phyloP scores from a whole-genome alignment of 345 rosid species.

The Kandelia obovata region DNA sequence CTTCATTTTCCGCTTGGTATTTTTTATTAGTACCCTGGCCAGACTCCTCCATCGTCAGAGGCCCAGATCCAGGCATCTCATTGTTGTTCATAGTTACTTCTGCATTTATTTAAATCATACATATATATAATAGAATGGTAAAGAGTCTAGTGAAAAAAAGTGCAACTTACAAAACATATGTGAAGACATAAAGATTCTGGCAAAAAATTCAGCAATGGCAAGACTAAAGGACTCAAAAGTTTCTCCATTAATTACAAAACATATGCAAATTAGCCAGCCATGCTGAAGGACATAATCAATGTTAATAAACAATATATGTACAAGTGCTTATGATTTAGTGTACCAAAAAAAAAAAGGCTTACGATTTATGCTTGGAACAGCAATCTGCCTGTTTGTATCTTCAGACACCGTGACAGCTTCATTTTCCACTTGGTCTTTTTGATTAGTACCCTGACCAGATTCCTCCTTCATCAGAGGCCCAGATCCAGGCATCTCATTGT shows the following conservation, averaged over 20 bases:
- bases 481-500: constrained; percentile 11
- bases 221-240: constrained; percentile 18
- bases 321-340: too few relatives aligned
- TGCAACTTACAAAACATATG: background rate
- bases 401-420: constrained; percentile 21
- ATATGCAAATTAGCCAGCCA: background rate
- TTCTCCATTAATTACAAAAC: constrained; percentile 1
- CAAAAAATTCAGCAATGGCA: constrained; percentile 28
- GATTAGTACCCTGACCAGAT: constrained; percentile 10
- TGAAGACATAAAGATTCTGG: too few relatives aligned
- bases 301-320: too few relatives aligned
- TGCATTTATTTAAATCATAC: constrained; percentile 9
- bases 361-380: constrained; percentile 23
- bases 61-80: constrained; percentile 11
- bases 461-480: constrained; percentile 21
- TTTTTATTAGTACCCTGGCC: constrained; percentile 14
- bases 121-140: background rate
- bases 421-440: constrained; percentile 19
- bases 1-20: constrained; percentile 19
- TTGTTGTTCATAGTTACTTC: constrained; percentile 15
- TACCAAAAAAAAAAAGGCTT: constrained; percentile 4
- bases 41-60: constrained; percentile 18
- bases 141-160: background rate
- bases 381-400: constrained; percentile 24
- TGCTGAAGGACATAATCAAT: too few relatives aligned